phyloP scores from a whole-genome alignment of 371 early-diverging fungal species.

The Actinomortierella wolfii region DNA sequence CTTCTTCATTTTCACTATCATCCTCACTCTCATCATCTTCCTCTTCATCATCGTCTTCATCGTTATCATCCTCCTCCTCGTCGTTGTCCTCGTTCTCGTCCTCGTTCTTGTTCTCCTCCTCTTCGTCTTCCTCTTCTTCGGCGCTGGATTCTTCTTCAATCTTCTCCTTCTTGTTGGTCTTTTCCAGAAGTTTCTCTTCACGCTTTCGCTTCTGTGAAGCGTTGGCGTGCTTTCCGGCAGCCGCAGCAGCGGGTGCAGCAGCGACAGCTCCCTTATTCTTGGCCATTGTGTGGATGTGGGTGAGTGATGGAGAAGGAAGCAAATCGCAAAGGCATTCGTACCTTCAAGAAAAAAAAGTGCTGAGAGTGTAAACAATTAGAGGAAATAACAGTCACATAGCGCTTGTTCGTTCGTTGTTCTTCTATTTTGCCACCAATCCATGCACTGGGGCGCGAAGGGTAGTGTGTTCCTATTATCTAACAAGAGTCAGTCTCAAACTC shows the following conservation, averaged over 20 bases:
- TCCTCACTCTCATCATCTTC: conserved; percentile 44
- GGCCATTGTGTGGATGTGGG: conserved; percentile 24
- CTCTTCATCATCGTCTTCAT: conserved; percentile 44
- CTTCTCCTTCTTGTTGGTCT: conserved; percentile 47
- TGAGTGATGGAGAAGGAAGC: conserved; percentile 2
- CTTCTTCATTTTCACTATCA: conserved; percentile 24
- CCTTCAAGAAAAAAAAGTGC: too few species aligned
- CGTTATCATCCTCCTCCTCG: conserved; percentile 38
- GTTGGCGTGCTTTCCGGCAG: conserved; percentile 15
- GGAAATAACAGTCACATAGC: too few species aligned
- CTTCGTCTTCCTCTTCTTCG: conserved; percentile 3
- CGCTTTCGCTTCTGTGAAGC: conserved; percentile 39
- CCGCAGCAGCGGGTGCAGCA: conserved; percentile 18
- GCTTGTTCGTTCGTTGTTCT: too few species aligned
- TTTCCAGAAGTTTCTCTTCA: conserved; percentile 39
- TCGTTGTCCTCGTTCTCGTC: conserved; percentile 43
- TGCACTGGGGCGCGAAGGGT: too few species aligned
- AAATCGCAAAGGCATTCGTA: too few species aligned
- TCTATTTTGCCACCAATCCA: too few species aligned
- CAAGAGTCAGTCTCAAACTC: too few species aligned
- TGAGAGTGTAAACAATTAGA: too few species aligned
- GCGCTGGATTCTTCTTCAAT: conserved; percentile 8
- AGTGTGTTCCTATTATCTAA: too few species aligned
- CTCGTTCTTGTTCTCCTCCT: conserved; percentile 35
- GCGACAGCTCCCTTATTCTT: conserved; percentile 33